Evolutionary conservation across 345 rosid species (phyloP).

Genomic region (Acer negundo): DNA sequence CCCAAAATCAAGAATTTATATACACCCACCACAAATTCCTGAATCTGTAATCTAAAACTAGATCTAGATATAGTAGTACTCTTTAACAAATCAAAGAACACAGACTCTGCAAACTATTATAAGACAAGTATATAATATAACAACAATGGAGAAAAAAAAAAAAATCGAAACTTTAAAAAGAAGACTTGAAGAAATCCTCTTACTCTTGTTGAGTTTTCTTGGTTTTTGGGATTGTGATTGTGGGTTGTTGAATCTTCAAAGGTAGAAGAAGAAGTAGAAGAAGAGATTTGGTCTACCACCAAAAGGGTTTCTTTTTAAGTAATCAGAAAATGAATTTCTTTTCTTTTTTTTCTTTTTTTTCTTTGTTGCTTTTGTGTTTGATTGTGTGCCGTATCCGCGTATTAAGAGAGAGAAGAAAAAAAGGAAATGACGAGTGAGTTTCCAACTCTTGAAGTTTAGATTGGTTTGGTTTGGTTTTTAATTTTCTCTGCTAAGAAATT

Average conservation of each 20-base stretch:
- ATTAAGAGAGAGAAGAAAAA: background rate
- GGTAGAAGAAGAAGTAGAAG: background rate
- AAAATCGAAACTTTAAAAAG: background rate
- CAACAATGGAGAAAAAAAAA: constrained; percentile 9
- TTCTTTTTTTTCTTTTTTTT: background rate
- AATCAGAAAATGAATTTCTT: background rate
- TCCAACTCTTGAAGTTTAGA: constrained; percentile 12
- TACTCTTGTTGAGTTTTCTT: constrained; percentile 12
- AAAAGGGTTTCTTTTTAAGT: constrained; percentile 13
- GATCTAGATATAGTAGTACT: no score
- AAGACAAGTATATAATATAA: constrained; percentile 14
- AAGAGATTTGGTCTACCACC: constrained; percentile 6
- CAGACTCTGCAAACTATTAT: background rate
- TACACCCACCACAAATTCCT: background rate
- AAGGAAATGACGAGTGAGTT: constrained; percentile 13
- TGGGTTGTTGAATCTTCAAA: constrained; percentile 26
- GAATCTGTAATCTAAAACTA: background rate
- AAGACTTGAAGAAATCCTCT: constrained; percentile 1
- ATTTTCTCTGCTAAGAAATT: constrained; percentile 1
- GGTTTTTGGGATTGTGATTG: background rate
- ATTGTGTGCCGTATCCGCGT: constrained; percentile 29
- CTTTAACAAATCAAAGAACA: background rate
- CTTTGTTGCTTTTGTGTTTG: background rate
- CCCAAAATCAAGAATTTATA: background rate
- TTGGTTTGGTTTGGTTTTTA: background rate